A percentile compares a stretch with the other conserved stretches of the same genome.
Evolutionary conservation across 2,329 filamentous ascomycete genomes (phyloP).

Genomic region (Xenoacremonium recifei): DNA sequence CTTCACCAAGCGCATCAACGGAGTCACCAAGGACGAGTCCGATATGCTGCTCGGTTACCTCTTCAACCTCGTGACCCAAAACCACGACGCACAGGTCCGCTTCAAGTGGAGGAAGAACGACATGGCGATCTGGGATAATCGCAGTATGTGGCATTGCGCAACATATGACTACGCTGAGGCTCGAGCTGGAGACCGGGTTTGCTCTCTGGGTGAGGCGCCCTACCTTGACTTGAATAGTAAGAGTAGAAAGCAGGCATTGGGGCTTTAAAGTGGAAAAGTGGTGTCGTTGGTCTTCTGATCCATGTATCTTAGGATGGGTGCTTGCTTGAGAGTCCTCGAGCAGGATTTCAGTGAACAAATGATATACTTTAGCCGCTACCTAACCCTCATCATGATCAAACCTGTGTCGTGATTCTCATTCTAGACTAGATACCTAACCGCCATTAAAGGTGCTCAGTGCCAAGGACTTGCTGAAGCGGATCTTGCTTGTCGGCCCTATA

Average conservation of each 20-base stretch:
- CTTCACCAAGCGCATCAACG: constrained; percentile 43
- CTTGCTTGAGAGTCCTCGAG: no score
- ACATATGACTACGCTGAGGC: constrained; percentile 59
- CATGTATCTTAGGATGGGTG: no score
- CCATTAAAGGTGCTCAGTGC: no score
- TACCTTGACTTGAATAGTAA: constrained; percentile 38
- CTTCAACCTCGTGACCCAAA: constrained; percentile 48
- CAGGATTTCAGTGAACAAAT: no score
- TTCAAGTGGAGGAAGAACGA: constrained; percentile 47
- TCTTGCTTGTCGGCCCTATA: no score
- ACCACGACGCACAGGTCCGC: constrained; percentile 56
- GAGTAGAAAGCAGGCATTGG: constrained; percentile 38
- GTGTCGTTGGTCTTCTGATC: no score
- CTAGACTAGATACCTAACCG: no score
- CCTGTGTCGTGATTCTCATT: no score
- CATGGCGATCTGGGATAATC: constrained; percentile 66
- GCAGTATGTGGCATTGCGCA: constrained; percentile 49
- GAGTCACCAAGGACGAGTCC: constrained; percentile 46
- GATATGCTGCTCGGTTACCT: constrained; percentile 42
- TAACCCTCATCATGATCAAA: no score
- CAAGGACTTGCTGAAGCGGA: no score
- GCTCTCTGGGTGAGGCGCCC: constrained; percentile 42
- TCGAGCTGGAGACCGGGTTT: constrained; percentile 41
- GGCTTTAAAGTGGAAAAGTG: no score
- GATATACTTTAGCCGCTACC: no score